Evolutionary conservation across 2,329 filamentous ascomycete genomes (phyloP), one percentile per base, ranked within the genome.

Genomic region (Teratosphaeria gauchensis): DNA sequence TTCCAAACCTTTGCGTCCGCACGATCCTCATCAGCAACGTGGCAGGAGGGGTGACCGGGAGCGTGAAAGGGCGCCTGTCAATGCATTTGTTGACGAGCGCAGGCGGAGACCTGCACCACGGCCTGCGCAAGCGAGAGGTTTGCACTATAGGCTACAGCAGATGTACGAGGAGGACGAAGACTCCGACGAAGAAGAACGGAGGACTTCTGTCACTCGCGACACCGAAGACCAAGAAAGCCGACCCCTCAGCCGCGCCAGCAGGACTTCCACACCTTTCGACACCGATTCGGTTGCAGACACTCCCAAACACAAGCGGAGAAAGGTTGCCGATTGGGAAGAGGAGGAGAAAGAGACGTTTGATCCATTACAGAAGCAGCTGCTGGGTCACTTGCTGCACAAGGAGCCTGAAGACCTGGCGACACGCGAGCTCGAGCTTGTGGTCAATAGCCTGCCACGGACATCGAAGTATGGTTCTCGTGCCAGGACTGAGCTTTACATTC

Each of bases 191-290:
- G 92, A 80, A 58, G 78, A 96, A 63, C 82, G 82, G 53, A 76
- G 80, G 55, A 87, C 83, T 35, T 84, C 87, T 12, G 74, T 86
- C 54, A 84, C 82, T 12, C 81, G 86, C 53, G 90, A 92, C 70
- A 95, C 89, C 0, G 92, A 95, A 70, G 92, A 94, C 64, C 85
- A 85, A 35, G 92, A 94, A 61, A 95, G 89, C 63, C 84, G 88
- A 51, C 88, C 88, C 54, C 84, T 86, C 52, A 96, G 89, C 72
- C 89, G 88, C 51, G 79, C 81, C 70, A 83, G 79, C 63, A 77
- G 78, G 60, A 77, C 68, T 42, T 78, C 79, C 16, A 80, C 79
- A 33, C 75, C 78, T 2, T 82, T 80, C 60, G 81, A 80, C 58
- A 75, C 80, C 51, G 77, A 79, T 51, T 77, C 75, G 19, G 71